Percentiles rank a stretch among this genome's conserved stretches.
Evolutionary conservation across 345 rosid species (phyloP).

Genomic region (Noccaea bulbosa): DNA sequence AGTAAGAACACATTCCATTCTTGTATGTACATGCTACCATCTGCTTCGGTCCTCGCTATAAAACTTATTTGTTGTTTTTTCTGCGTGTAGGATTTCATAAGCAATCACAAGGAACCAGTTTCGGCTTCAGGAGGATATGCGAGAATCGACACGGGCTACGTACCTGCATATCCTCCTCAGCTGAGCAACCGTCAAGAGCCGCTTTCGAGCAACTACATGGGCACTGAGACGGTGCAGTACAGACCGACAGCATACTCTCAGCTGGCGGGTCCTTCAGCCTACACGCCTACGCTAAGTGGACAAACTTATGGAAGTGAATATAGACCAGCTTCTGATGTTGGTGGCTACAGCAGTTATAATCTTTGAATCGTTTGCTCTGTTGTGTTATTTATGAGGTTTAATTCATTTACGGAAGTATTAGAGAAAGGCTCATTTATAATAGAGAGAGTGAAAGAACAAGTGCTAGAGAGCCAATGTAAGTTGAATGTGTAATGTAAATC

Average conservation of each 20-base stretch:
- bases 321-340: conserved; percentile 42
- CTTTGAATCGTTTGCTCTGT: conserved; percentile 22
- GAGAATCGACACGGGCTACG: conserved; percentile 39
- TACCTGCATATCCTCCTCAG: conserved; percentile 46
- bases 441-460: conserved; percentile 27
- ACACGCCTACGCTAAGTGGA: conserved; percentile 31
- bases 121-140: conserved; percentile 34
- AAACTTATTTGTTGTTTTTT: not conserved
- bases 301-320: conserved; percentile 43
- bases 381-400: conserved; percentile 12
- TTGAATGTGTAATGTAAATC: conserved; percentile 40
- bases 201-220: conserved; percentile 34
- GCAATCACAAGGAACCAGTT: conserved; percentile 46
- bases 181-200: conserved; percentile 37
- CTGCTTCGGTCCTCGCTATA: not conserved
- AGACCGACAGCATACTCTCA: conserved; percentile 43
- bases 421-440: conserved; percentile 20
- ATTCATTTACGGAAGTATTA: conserved; percentile 11
- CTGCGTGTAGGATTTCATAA: conserved; percentile 40
- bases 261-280: conserved; percentile 28
- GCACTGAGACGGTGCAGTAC: conserved; percentile 35
- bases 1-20: conserved; percentile 44
- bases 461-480: conserved; percentile 28
- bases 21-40: not conserved
- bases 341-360: conserved; percentile 42